These are phyloP conservation scores for Prunus davidiana DNA, from an alignment of 306 rosid genomes.

Conservation along the genomic window DNA sequence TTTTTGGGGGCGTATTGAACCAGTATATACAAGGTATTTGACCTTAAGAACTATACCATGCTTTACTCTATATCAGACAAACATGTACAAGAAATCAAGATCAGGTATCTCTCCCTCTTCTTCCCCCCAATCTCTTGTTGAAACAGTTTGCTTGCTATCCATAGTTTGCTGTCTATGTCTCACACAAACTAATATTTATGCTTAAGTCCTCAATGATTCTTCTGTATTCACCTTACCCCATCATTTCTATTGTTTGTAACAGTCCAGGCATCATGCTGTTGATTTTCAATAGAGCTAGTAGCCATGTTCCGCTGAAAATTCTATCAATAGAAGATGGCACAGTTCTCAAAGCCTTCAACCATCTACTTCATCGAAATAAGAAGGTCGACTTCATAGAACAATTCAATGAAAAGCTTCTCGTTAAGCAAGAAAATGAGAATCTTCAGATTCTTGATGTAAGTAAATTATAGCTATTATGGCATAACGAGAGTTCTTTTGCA, in stretches of 20 bases:
- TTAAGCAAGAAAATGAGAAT: constrained; percentile 84
- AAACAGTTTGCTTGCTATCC: not conserved
- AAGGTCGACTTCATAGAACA: constrained; percentile 88
- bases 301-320: constrained; percentile 76
- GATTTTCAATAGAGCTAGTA: constrained; percentile 55
- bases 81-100: constrained; percentile 75
- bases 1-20: constrained; percentile 12
- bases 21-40: constrained; percentile 87
- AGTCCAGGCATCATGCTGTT: constrained; percentile 85
- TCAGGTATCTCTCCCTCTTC: constrained; percentile 42
- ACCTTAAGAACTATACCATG: constrained; percentile 73
- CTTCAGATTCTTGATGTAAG: constrained; percentile 88
- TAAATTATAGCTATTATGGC: constrained; percentile 10
- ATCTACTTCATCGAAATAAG: constrained; percentile 74
- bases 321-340: constrained; percentile 85
- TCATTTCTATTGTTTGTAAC: constrained; percentile 26
- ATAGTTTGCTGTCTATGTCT: not conserved
- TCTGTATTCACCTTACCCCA: constrained; percentile 8
- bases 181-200: not conserved
- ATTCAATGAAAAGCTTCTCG: constrained; percentile 88
- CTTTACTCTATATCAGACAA: constrained; percentile 76
- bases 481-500: not conserved
- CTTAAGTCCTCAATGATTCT: not conserved
- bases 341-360: constrained; percentile 79
- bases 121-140: not conserved